Percentiles rank a stretch among this genome's conserved stretches.
These are phyloP conservation scores for Populus hybrid DNA, from an alignment of 441 rosid genomes.

Conservation along the genomic window DNA sequence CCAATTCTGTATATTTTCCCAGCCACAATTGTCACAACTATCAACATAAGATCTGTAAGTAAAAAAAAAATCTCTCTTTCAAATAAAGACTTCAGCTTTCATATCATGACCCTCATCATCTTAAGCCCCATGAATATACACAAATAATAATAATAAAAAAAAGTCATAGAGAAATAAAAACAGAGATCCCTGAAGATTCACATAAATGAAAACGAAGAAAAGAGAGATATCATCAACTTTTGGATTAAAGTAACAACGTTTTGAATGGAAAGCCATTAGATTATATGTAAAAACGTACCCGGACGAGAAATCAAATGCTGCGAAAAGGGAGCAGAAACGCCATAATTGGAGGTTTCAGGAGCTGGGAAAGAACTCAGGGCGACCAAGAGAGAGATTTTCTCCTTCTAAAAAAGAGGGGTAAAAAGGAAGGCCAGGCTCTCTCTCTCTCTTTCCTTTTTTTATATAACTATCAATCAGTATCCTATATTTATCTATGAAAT, in stretches of 20 bases:
- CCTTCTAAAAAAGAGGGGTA: neutral
- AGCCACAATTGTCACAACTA: neutral
- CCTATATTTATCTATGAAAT: neutral
- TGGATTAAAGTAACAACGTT: neutral
- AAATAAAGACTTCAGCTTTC: neutral
- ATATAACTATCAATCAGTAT: neutral
- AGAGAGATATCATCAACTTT: neutral
- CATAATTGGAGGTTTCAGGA: slow-evolving; percentile 5
- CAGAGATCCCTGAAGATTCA: neutral
- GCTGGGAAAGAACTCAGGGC: neutral
- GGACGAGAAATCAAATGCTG: slow-evolving; percentile 14
- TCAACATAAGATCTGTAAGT: neutral
- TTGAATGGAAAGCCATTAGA: neutral
- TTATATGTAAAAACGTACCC: slow-evolving; percentile 1
- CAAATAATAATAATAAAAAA: neutral
- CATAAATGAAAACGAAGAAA: neutral
- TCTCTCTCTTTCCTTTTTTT: neutral
- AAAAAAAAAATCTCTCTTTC: neutral
- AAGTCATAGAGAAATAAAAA: no score
- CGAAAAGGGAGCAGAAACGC: slow-evolving; percentile 5
- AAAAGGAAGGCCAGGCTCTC: slow-evolving; percentile 9
- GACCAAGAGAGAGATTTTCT: neutral
- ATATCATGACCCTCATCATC: neutral
- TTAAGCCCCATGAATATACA: neutral
- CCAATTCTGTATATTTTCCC: neutral